Evolutionary conservation across 2,329 filamentous ascomycete species (phyloP).

Genomic region (Aspergillus puulaauensis): DNA sequence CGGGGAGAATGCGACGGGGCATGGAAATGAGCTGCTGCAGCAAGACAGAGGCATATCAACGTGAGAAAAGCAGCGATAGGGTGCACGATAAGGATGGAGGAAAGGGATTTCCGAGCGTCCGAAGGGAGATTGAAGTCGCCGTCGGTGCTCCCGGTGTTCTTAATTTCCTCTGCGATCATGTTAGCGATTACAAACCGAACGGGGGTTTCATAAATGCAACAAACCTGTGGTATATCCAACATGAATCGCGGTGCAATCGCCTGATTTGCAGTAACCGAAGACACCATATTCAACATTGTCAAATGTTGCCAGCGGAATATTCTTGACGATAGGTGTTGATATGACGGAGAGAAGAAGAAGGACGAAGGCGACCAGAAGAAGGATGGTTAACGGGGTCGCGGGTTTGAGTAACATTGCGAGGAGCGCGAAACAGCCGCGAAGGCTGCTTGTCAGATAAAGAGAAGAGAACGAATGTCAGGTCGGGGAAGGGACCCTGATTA

Average conservation of each 20-base stretch:
- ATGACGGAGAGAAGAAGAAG: constrained; percentile 82
- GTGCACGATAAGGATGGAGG: constrained; percentile 86
- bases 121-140: constrained; percentile 64
- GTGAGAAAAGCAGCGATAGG: constrained; percentile 85
- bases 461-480: not conserved
- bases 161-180: constrained; percentile 29
- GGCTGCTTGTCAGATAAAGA: not conserved
- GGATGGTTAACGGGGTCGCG: constrained; percentile 82
- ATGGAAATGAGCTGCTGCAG: constrained; percentile 80
- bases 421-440: constrained; percentile 16
- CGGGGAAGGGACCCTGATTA: not conserved
- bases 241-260: constrained; percentile 67
- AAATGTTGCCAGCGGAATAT: constrained; percentile 78
- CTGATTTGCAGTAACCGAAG: constrained; percentile 77
- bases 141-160: constrained; percentile 41
- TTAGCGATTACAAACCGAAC: constrained; percentile 5
- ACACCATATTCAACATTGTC: constrained; percentile 82
- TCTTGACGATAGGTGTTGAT: constrained; percentile 85
- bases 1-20: constrained; percentile 83
- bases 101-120: constrained; percentile 67
- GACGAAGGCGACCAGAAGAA: constrained; percentile 82
- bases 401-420: constrained; percentile 75
- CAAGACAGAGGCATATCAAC: constrained; percentile 78
- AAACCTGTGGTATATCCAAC: constrained; percentile 85
- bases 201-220: constrained; percentile 33